Evolutionary conservation across 306 rosid species (phyloP), one percentile per base, ranked within the genome.

Genomic region (Arachis hypogaea): DNA sequence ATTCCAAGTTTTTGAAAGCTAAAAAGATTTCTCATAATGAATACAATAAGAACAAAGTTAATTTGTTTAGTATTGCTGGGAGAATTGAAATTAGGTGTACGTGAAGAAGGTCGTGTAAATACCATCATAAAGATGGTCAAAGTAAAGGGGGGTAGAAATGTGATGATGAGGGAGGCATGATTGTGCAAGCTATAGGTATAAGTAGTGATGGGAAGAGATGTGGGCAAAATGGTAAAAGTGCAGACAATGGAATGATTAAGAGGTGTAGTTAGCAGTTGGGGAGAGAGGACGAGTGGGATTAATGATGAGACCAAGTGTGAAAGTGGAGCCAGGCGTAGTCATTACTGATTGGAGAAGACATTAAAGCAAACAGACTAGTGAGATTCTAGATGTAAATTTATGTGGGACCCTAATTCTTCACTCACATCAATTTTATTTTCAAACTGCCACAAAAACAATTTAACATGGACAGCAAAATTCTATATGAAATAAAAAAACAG

Each of bases 281-380:
- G 28, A 33, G 43, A 1, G 29, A 2, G 10, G 85, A 22, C 1
- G 9, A 80, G 85, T 78, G 87, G 87, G 71, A 68, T 2, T 72
- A 72, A 86, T 86, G 87, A 86, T 82, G 78, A 11, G 38, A 33
- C 38, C 22, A 4, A 60, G 78, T 72, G 82, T 72, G 85, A 78
- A 7, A 29, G 82, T 74, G 82, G 85, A 55, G 78, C 55, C 82
- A 71, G 28, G 73, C 0, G 43, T 9, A 64, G 79, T 76, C 28
- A 22, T 22, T 22, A 22, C 28, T 22, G 12, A 68, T 49, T 76
- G 63, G 46, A 45, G 69, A 76, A 77, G 77, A 22, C 22, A 22
- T 22, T 22, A 22, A 22, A 22, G 22, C 22, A 22, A 22, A 22
- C 28, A 22, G 28, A 22, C 28, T 22, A 1, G 49, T 38, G 58